A percentile compares a stretch with the other conserved stretches of the same genome.
Conservation (phyloP, 1,284 basidiomycete species). For the Trametes hirsuta region DNA sequence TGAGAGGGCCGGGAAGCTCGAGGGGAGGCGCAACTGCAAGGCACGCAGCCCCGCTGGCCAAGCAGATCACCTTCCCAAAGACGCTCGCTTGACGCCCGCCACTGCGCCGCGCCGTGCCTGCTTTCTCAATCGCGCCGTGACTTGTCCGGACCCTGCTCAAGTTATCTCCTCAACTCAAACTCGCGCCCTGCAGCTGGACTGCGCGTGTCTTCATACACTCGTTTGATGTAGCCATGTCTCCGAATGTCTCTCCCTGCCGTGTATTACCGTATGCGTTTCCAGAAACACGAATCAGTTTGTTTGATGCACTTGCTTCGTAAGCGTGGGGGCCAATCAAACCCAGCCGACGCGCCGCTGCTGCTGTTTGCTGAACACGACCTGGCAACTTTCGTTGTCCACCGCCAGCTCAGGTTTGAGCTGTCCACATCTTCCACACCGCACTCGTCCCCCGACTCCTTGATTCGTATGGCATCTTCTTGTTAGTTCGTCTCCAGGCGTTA, state of each 20-base stretch:
- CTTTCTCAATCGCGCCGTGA: not conserved
- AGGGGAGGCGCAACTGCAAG: not conserved
- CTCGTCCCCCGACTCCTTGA: conserved; percentile 10
- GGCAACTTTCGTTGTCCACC: conserved; percentile 13
- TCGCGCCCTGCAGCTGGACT: not conserved
- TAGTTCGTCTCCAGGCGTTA: conserved; percentile 31
- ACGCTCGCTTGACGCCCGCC: not conserved
- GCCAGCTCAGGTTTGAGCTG: conserved; percentile 29
- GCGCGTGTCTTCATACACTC: conserved; percentile 7
- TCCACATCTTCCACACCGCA: conserved; percentile 13
- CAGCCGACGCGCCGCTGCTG: conserved; percentile 22
- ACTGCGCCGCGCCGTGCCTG: not conserved
- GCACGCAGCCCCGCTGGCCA: conserved; percentile 1
- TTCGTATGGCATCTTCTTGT: conserved; percentile 32
- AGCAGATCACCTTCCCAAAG: conserved; percentile 4
- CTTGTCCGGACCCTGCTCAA: not conserved
- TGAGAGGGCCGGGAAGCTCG: too few relatives aligned
- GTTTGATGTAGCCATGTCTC: conserved; percentile 14
- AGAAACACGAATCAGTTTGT: conserved; percentile 24
- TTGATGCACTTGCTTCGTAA: conserved; percentile 29
- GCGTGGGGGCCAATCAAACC: conserved; percentile 31
- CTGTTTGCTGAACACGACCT: conserved; percentile 11
- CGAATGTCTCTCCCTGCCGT: not conserved
- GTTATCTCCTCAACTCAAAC: not conserved
- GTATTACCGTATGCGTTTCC: conserved; percentile 6